Conservation (phyloP, 805 yeast genomes). For the Wickerhamiella vanderwaltii region DNA sequence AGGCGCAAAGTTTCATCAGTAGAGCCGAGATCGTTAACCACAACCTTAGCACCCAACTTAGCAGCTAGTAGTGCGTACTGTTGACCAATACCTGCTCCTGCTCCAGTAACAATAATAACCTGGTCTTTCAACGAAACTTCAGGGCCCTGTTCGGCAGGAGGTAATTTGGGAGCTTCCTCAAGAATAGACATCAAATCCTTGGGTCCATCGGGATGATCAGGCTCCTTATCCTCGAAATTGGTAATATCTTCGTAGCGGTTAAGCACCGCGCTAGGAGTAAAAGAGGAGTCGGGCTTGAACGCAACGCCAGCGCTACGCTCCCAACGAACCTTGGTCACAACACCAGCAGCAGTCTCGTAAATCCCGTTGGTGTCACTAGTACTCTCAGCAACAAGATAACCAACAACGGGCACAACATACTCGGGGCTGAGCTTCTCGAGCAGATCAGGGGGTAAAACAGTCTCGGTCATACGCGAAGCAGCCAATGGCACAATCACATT, state of each 20-base stretch:
- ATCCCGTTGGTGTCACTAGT: conserved; percentile 57
- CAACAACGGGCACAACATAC: conserved; percentile 82
- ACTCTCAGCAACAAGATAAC: conserved; percentile 60
- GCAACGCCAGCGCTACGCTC: conserved; percentile 79
- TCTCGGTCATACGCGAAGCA: conserved; percentile 91
- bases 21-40: conserved; percentile 76
- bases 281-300: conserved; percentile 62
- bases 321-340: conserved; percentile 86
- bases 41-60: conserved; percentile 87
- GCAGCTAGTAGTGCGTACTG: conserved; percentile 80
- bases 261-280: conserved; percentile 78
- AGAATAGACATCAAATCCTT: conserved; percentile 58
- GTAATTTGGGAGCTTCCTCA: conserved; percentile 39
- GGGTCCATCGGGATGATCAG: conserved; percentile 58
- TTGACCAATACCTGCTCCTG: conserved; percentile 89
- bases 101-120: conserved; percentile 88
- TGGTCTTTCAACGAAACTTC: conserved; percentile 58
- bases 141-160: conserved; percentile 47
- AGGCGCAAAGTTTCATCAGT: conserved; percentile 65
- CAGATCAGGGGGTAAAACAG: conserved; percentile 72
- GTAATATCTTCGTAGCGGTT: conserved; percentile 52
- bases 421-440: conserved; percentile 73
- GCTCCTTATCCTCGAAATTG: conserved; percentile 40
- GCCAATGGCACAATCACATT: conserved; percentile 92
- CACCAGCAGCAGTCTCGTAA: conserved; percentile 91